Evolutionary conservation across 208 protist species (phyloP), one percentile per base, ranked within the genome.

Genomic region (Crithidia brevicula): DNA sequence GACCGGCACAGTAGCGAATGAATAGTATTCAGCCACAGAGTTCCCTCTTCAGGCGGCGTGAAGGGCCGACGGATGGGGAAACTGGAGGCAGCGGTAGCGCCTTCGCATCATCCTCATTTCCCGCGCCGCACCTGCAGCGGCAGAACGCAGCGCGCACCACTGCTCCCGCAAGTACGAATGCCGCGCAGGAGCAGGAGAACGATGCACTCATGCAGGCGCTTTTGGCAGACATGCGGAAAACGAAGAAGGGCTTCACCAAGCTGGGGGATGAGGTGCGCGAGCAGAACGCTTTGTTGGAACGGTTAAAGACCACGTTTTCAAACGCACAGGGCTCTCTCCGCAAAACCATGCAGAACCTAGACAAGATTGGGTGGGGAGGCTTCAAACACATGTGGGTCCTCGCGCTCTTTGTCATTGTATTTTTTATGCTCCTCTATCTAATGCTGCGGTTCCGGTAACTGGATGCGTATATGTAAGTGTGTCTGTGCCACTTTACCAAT

Each of bases 331-430:
- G 58, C 18, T 74, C 75, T 0, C 61, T 95, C 8, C 56, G 61
- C 0, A 66, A 61, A 23, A 92, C 87, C 31, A 83, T 95, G 74
- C 74, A 63, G 22, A 78, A 83, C 30, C 65, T 95, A 23, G 69
- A 86, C 53, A 47, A 68, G 20, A 67, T 80, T 11, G 79, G 69
- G 3, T 67, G 56, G 53, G 53, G 62, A 1, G 72, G 79, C 56
- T 84, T 87, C 40, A 71, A 43, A n/a, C 90, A 95, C 65, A 92
- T 95, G 73, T 95, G 90, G 88, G 36, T 90, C 25, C 76, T 95
- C n/a, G 88, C 88, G 22, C 66, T 93, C 4, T 93, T 95, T 64
- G 81, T 88, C 18, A 28, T 95, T 58, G 62, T 89, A 18, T 89
- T 92, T 27, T 76, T 92, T 40, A 77, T 95, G 80, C 50, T 93